Base-by-base conservation (phyloP, 495 filamentous ascomycete genomes). In the Xylaria venustula region DNA sequence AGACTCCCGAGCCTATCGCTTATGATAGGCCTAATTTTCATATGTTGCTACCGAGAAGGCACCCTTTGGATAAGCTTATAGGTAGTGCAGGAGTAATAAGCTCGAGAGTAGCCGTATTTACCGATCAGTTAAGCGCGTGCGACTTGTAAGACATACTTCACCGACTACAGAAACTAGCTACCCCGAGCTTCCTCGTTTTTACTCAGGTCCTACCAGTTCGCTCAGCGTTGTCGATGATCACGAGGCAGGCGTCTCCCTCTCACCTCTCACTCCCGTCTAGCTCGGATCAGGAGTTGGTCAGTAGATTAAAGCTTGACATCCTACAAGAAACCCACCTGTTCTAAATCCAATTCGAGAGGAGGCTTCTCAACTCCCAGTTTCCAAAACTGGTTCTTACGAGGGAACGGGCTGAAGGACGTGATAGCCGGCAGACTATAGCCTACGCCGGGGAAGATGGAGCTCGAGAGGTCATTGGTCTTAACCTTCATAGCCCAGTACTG, bases 401-500 rank as follows among this genome's bases (percentile, higher is more conserved):
- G 26, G 19, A 19, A 17, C 54, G 12, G 19, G 44, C 19, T 6
- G 25, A 30, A 15, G 12, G 14, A 48, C 42, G 12, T 25, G 40
- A 19, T 15, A 47, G 7, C 30, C 34, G 25, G 17, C 22, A 11
- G 30, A 58, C 20, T 26, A n/a, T 25, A 37, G 28, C 30, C 48
- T 25, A 49, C n/a, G 48, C 28, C 22, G 61, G 30, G 54, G 61
- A 70, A 61, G 61, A 28, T 58, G 55, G 54, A 62, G 23, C 11
- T 62, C 41, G 61, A 53, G 47, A 47, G 62, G 40, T 71, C 68
- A 23, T 40, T 71, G 46, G 57, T 75, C 44, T 49, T 76, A 50
- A 67, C 67, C 52, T 50, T 76, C 23, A 52, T 84, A 49, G 66
- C 71, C 51, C 71, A 73, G 25, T 78, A 83, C 69, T 87, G 84